Conservation (phyloP, 1,139 yeast genomes). For the Lodderomyces oxycetoniae region DNA sequence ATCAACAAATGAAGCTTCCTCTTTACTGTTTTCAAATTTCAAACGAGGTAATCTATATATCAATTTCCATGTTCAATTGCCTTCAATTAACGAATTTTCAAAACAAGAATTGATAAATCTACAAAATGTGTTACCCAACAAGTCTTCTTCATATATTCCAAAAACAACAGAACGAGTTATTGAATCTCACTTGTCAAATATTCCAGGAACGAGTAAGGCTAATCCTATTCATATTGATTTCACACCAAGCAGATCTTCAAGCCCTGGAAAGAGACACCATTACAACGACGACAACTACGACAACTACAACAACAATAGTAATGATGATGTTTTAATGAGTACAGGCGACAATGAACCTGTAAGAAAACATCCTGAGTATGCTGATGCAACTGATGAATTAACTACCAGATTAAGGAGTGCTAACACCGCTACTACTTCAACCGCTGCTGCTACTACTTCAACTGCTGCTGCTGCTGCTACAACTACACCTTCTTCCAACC, state of each 20-base stretch:
- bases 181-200: constrained; percentile 22
- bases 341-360: not conserved
- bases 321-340: no score
- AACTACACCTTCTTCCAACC: no score
- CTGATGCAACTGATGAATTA: not conserved
- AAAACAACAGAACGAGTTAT: constrained; percentile 8
- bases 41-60: constrained; percentile 38
- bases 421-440: no score
- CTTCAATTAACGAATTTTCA: constrained; percentile 26
- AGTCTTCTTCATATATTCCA: constrained; percentile 5
- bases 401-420: no score
- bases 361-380: not conserved
- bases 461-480: no score
- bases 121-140: constrained; percentile 22
- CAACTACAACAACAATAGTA: not conserved
- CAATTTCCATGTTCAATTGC: constrained; percentile 37
- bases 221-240: constrained; percentile 8
- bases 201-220: constrained; percentile 15
- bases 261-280: constrained; percentile 7
- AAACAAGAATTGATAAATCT: constrained; percentile 23
- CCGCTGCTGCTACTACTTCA: no score
- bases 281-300: constrained; percentile 1
- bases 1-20: not conserved
- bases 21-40: constrained; percentile 12
- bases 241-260: constrained; percentile 4